Conservation (phyloP, 208 protist genomes). For the Vickermania ingenoplastis region DNA sequence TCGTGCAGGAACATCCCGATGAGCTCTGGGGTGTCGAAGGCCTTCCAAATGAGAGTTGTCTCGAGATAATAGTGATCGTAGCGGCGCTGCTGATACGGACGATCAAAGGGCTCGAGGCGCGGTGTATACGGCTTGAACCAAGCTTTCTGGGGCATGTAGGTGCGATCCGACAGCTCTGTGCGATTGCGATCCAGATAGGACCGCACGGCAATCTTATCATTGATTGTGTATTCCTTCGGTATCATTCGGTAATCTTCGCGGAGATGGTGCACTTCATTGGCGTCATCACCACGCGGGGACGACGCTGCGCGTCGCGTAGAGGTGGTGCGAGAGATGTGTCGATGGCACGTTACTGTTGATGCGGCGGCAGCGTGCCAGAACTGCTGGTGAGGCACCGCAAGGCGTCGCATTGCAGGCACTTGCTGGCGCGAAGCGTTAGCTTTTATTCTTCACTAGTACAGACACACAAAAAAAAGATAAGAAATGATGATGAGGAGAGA, state of each 20-base stretch:
- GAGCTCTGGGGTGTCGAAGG: constrained; percentile 82
- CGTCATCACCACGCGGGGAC: neutral
- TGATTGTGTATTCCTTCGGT: constrained; percentile 62
- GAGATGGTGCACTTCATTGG: constrained; percentile 31
- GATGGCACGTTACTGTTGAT: too few species aligned
- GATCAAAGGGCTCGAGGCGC: constrained; percentile 21
- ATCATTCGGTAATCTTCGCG: constrained; percentile 47
- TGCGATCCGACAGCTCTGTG: constrained; percentile 83
- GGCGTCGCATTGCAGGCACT: too few species aligned
- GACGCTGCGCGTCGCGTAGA: neutral
- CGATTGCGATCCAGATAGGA: constrained; percentile 79
- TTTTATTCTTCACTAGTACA: too few species aligned
- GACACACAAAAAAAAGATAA: too few species aligned
- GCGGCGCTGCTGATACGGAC: constrained; percentile 40
- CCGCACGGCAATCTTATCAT: constrained; percentile 72
- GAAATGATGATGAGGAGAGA: too few species aligned
- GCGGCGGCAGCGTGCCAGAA: too few species aligned
- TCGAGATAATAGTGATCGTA: constrained; percentile 82
- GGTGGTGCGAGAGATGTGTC: too few species aligned
- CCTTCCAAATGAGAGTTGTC: constrained; percentile 82
- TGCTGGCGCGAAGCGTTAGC: too few species aligned
- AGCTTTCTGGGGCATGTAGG: constrained; percentile 77
- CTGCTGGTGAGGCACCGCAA: too few species aligned
- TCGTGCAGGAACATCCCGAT: constrained; percentile 82
- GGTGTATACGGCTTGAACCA: constrained; percentile 70